Conservation (phyloP, 805 yeast species). For the Candida alai region DNA sequence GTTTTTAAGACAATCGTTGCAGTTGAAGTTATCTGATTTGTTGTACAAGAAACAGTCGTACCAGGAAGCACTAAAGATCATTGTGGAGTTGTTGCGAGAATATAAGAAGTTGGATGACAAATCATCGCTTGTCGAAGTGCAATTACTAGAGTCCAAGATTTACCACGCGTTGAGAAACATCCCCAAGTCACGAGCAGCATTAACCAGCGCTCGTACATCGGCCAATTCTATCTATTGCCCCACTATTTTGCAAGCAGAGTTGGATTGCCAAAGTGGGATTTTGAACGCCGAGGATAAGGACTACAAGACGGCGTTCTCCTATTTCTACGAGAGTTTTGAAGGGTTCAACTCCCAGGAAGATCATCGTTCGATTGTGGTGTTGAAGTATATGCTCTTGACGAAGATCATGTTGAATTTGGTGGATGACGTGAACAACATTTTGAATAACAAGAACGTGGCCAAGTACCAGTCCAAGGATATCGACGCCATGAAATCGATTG, state of each 20-base stretch:
- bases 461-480: slow-evolving; percentile 80
- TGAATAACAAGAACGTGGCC: slow-evolving; percentile 62
- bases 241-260: slow-evolving; percentile 87
- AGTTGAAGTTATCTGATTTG: slow-evolving; percentile 75
- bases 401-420: slow-evolving; percentile 88
- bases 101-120: slow-evolving; percentile 94
- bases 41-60: slow-evolving; percentile 63
- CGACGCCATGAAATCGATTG: slow-evolving; percentile 94
- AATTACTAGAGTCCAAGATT: slow-evolving; percentile 82
- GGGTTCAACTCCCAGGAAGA: slow-evolving; percentile 73
- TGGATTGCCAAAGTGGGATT: slow-evolving; percentile 93
- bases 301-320: slow-evolving; percentile 92
- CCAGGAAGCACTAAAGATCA: slow-evolving; percentile 68
- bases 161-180: slow-evolving; percentile 88
- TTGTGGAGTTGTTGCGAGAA: slow-evolving; percentile 70
- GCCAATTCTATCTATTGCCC: slow-evolving; percentile 98
- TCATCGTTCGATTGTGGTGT: slow-evolving; percentile 59
- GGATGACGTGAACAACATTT: slow-evolving; percentile 78
- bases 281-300: slow-evolving; percentile 96
- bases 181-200: slow-evolving; percentile 86
- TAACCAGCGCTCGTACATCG: slow-evolving; percentile 92
- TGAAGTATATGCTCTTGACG: slow-evolving; percentile 88
- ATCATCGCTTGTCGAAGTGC: slow-evolving; percentile 92
- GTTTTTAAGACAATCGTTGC: slow-evolving; percentile 83
- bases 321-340: slow-evolving; percentile 93